Evolutionary conservation across 2,329 filamentous ascomycete genomes (phyloP).

Genomic region (Monilinia polystroma): DNA sequence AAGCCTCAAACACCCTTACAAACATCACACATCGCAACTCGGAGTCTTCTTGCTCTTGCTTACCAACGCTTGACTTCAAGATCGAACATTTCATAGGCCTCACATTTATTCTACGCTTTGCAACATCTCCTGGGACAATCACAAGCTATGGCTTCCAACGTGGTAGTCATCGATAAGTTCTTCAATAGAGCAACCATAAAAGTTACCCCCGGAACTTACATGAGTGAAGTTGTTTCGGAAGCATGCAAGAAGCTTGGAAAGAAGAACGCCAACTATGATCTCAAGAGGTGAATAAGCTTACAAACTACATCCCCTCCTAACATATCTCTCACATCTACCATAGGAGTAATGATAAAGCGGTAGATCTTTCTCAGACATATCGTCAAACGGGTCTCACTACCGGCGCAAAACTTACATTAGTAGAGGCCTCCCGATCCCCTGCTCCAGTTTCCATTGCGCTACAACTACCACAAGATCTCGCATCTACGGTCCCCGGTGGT

Average conservation of each 20-base stretch:
- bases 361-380: conserved; percentile 83
- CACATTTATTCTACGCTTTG: neutral
- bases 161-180: conserved; percentile 81
- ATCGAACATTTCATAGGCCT: neutral
- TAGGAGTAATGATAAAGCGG: conserved; percentile 77
- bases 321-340: conserved; percentile 17
- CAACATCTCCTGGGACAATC: neutral
- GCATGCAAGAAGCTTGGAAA: conserved; percentile 73
- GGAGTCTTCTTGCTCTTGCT: too few relatives aligned
- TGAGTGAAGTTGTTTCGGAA: conserved; percentile 83
- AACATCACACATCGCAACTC: too few relatives aligned
- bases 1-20: conserved; percentile 9
- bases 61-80: neutral
- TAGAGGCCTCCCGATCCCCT: conserved; percentile 81
- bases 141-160: conserved; percentile 73
- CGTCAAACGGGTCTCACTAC: conserved; percentile 77
- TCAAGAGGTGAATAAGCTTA: conserved; percentile 62
- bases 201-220: conserved; percentile 74
- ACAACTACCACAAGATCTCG: conserved; percentile 74
- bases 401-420: conserved; percentile 89
- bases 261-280: conserved; percentile 66
- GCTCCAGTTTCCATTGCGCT: conserved; percentile 86
- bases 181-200: conserved; percentile 78
- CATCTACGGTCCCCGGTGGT: conserved; percentile 58
- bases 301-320: neutral